Evolutionary conservation across 2,329 filamentous ascomycete species (phyloP), one percentile per base, ranked within the genome.

Genomic region (Verticillium longisporum): DNA sequence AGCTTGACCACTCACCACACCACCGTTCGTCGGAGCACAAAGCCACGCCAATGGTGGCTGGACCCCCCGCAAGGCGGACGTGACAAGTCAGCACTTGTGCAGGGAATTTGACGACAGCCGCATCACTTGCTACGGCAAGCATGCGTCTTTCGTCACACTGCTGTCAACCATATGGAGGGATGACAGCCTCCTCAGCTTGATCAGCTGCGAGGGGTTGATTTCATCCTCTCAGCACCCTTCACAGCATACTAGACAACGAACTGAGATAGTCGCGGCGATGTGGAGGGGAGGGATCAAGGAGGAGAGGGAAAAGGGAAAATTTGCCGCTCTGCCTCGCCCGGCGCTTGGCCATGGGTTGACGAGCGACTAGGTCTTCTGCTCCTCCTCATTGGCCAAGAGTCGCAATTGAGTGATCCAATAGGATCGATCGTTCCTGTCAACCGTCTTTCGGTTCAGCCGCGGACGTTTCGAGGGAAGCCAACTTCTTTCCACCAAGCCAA

Each of bases 51-150:
- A 9, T 4, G 45, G n/a, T 50, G 45, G 45, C 45, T 50, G 45
- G 11, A 50, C 18, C 45, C 45, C 9, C 45, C 14, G 38, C 45
- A 50, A 11, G 45, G 9, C 45, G 4, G 18, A 10, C 45, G 18
- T 21, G n/a, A 61, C 45, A 57, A 56, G 61, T 63, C 61, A 64
- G 61, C 63, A 63, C 61, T 58, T 64, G 60, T 41, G 61, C 61
- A 61, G 54, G 41, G 37, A 58, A 56, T 55, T 58, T 50, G 55
- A 58, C 58, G 62, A 60, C 59, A 65, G 41, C 53, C 56, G 62
- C 63, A 65, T 64, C 53, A 61, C 34, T 56, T 37, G 61, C 41
- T 55, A 53, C 58, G 45, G 6, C 21, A 18, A 34, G 33, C 54
- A 63, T 65, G 58, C 62, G 59, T 56, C 31, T 41, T 33, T 53